Conservation (phyloP, 805 yeast genomes). For the Candida nonsorbophila region DNA sequence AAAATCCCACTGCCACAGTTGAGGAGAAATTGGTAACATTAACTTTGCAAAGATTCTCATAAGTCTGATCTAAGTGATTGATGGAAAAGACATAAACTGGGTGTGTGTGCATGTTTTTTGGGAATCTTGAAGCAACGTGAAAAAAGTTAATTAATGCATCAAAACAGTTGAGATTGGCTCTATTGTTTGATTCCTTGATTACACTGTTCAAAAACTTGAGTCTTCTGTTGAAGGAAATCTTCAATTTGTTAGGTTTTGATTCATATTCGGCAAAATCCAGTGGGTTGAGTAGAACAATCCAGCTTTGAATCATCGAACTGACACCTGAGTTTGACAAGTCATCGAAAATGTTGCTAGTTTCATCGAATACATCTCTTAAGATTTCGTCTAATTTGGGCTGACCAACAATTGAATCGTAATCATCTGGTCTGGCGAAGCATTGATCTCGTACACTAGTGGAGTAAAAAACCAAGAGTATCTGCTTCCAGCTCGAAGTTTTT, state of each 20-base stretch:
- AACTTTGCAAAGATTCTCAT: conserved; percentile 13
- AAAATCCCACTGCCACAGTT: conserved; percentile 11
- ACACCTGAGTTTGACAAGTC: conserved; percentile 13
- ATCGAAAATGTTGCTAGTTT: conserved; percentile 24
- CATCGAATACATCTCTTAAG: conserved; percentile 27
- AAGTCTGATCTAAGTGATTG: conserved; percentile 26
- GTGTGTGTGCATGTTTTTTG: conserved; percentile 14
- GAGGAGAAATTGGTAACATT: conserved; percentile 9
- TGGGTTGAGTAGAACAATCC: conserved; percentile 28
- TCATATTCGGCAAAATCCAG: conserved; percentile 30
- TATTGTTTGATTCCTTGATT: conserved; percentile 21
- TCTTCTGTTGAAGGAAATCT: conserved; percentile 30
- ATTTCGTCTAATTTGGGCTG: conserved; percentile 6
- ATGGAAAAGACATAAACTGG: conserved; percentile 24
- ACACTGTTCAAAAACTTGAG: conserved; percentile 23
- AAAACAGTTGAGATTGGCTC: conserved; percentile 25
- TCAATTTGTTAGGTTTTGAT: conserved; percentile 24
- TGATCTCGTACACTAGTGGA: conserved; percentile 29
- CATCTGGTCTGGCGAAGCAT: conserved; percentile 30
- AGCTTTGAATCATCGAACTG: conserved; percentile 15
- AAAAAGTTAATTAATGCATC: conserved; percentile 30
- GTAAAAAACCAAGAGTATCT: conserved; percentile 26
- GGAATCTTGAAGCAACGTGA: conserved; percentile 29
- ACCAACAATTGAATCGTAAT: conserved; percentile 21
- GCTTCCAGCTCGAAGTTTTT: conserved; percentile 30